Conservation (phyloP, 2,329 filamentous ascomycete genomes). For the Paraphoma chrysanthemicola region DNA sequence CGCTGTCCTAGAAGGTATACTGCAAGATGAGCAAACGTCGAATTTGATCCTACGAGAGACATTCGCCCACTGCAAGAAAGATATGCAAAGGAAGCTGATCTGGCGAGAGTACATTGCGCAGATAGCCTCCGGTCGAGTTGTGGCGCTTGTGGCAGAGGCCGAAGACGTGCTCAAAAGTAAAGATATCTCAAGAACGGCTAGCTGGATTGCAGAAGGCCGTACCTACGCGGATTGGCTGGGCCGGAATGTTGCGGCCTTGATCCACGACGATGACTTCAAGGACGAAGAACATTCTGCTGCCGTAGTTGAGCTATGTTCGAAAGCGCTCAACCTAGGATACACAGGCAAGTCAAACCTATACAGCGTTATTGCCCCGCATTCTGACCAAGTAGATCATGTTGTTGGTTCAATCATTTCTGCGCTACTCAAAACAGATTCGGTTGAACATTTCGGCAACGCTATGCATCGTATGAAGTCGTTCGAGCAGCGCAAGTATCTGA, state of each 20-base stretch:
- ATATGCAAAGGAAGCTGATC: slow-evolving; percentile 58
- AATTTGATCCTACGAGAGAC: slow-evolving; percentile 56
- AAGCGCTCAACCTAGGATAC: slow-evolving; percentile 75
- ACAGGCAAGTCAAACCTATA: slow-evolving; percentile 53
- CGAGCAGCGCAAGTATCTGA: slow-evolving; percentile 57
- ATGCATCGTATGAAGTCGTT: slow-evolving; percentile 53
- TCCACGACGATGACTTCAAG: slow-evolving; percentile 49
- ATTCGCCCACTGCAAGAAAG: slow-evolving; percentile 46
- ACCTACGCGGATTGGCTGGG: slow-evolving; percentile 77
- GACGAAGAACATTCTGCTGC: slow-evolving; percentile 39
- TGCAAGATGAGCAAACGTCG: slow-evolving; percentile 55
- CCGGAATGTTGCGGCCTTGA: slow-evolving; percentile 61
- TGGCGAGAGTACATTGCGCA: slow-evolving; percentile 71
- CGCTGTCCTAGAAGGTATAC: slow-evolving; percentile 49
- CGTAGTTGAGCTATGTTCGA: slow-evolving; percentile 57
- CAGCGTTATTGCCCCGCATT: neutral
- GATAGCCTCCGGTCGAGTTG: slow-evolving; percentile 65
- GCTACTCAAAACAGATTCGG: slow-evolving; percentile 18
- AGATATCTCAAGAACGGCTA: slow-evolving; percentile 18
- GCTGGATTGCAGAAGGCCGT: slow-evolving; percentile 71
- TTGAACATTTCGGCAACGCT: slow-evolving; percentile 41
- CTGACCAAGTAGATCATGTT: slow-evolving; percentile 28
- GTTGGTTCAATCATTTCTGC: slow-evolving; percentile 21
- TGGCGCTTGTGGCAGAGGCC: slow-evolving; percentile 67
- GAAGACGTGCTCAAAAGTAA: slow-evolving; percentile 56